Conservation (phyloP, 805 yeast species). For the Yarrowia bubula region DNA sequence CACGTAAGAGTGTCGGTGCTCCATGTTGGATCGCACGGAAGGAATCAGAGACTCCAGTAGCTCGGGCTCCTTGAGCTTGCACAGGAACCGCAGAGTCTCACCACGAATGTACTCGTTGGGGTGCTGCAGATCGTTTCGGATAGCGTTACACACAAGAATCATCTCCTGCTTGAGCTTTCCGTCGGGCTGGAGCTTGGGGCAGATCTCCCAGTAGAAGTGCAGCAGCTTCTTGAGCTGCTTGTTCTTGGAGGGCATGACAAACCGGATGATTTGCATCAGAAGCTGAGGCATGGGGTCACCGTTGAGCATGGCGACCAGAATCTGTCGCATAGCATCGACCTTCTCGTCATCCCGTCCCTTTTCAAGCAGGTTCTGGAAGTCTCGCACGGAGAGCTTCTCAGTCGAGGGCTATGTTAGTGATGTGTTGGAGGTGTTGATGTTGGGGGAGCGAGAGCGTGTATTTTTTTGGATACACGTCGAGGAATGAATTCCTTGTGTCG, state of each 20-base stretch:
- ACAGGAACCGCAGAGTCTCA: slow-evolving; percentile 84
- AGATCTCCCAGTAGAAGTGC: slow-evolving; percentile 96
- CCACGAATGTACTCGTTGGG: slow-evolving; percentile 98
- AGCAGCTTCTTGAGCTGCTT: slow-evolving; percentile 89
- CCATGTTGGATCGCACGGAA: slow-evolving; percentile 83
- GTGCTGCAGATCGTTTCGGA: slow-evolving; percentile 95
- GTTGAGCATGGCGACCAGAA: slow-evolving; percentile 80
- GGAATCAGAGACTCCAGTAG: slow-evolving; percentile 94
- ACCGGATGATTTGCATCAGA: slow-evolving; percentile 94
- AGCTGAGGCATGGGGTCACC: slow-evolving; percentile 91
- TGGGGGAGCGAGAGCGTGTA: background rate
- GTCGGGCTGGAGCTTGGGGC: slow-evolving; percentile 81
- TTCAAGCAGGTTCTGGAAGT: slow-evolving; percentile 75
- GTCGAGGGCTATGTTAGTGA: slow-evolving; percentile 31
- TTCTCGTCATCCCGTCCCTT: slow-evolving; percentile 86
- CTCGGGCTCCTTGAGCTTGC: slow-evolving; percentile 89
- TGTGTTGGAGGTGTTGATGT: background rate
- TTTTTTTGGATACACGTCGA: background rate
- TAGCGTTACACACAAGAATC: slow-evolving; percentile 97
- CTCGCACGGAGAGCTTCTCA: slow-evolving; percentile 54
- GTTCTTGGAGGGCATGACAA: slow-evolving; percentile 92
- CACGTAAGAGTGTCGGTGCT: slow-evolving; percentile 96
- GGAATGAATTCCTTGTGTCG: background rate
- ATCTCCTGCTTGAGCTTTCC: slow-evolving; percentile 97
- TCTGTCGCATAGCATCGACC: slow-evolving; percentile 84